Conservation (phyloP, 2,329 filamentous ascomycete genomes). For the Penicillium sp. region DNA sequence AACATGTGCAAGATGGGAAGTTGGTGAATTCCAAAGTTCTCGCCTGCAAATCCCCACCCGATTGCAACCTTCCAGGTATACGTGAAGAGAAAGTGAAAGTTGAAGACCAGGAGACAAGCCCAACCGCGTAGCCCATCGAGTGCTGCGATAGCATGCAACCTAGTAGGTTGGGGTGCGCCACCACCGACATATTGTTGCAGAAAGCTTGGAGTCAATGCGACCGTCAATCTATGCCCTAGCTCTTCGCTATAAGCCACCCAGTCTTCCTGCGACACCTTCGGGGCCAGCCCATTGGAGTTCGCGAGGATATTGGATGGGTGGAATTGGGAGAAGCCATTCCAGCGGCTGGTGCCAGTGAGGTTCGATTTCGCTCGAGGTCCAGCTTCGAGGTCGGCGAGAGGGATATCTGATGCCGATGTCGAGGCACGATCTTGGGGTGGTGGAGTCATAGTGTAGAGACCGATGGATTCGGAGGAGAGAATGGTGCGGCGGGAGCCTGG, state of each 20-base stretch:
- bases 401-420: conserved; percentile 33
- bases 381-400: conserved; percentile 37
- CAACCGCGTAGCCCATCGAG: conserved; percentile 50
- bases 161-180: conserved; percentile 31
- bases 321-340: conserved; percentile 32
- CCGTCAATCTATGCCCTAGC: conserved; percentile 30
- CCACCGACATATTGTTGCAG: conserved; percentile 40
- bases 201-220: conserved; percentile 43
- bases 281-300: conserved; percentile 22
- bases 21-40: conserved; percentile 47
- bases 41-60: conserved; percentile 46
- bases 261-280: conserved; percentile 29
- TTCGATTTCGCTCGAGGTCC: conserved; percentile 15
- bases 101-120: conserved; percentile 51
- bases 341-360: conserved; percentile 20
- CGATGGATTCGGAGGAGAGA: not conserved
- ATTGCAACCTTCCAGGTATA: conserved; percentile 48
- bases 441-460: conserved; percentile 19
- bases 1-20: conserved; percentile 48
- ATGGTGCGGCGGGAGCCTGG: not conserved
- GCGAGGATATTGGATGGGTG: conserved; percentile 31
- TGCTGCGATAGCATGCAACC: conserved; percentile 45
- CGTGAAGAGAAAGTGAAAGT: conserved; percentile 51
- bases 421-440: conserved; percentile 22
- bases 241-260: conserved; percentile 33